Evolutionary conservation across 148 eudicot species (phyloP).

Genomic region (Vaccinium vitisidaea): DNA sequence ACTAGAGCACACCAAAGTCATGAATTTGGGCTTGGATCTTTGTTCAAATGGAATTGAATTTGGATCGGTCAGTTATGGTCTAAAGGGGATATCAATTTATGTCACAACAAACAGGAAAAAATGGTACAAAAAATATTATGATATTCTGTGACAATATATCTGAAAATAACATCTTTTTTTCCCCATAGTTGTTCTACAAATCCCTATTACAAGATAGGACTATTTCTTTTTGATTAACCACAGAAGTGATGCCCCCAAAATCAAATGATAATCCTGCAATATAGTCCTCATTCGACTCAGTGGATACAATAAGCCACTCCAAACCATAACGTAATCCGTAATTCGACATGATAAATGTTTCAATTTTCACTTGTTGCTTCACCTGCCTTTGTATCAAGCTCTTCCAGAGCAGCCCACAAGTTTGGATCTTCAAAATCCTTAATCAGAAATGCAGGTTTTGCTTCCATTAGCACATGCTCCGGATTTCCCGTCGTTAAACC

Average conservation of each 20-base stretch:
- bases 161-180: not conserved
- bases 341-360: conserved; percentile 14
- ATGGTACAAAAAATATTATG: not conserved
- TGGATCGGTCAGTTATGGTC: not conserved
- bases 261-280: not conserved
- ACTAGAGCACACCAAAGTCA: not conserved
- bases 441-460: conserved; percentile 67
- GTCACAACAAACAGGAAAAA: not conserved
- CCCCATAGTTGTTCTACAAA: not conserved
- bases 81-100: not conserved
- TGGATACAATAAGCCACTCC: not conserved
- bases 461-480: conserved; percentile 54
- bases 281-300: too few species aligned
- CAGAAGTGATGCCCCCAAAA: not conserved
- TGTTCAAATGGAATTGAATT: not conserved
- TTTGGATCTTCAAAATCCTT: conserved; percentile 76
- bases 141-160: too few species aligned
- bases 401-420: conserved; percentile 85
- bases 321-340: not conserved
- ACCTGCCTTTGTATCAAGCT: conserved; percentile 49
- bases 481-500: conserved; percentile 83
- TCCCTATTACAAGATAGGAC: not conserved
- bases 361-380: conserved; percentile 10
- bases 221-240: not conserved
- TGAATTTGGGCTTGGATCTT: not conserved